These are phyloP conservation scores for Metschnikowia shivogae DNA, from an alignment of 805 yeast species.

Conservation along the genomic window DNA sequence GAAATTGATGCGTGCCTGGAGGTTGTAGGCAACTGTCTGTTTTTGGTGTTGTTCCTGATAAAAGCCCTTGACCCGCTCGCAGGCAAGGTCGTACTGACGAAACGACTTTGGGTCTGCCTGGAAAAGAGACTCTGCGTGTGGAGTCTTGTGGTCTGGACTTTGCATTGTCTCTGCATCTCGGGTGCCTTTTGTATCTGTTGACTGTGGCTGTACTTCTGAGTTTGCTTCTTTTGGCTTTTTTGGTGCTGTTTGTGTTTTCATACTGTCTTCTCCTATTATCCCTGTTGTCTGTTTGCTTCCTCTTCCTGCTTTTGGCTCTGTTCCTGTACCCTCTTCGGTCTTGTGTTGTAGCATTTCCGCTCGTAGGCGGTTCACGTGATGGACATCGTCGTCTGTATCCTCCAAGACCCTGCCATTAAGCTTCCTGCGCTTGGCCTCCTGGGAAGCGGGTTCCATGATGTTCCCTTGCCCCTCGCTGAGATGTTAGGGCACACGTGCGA, in stretches of 20 bases:
- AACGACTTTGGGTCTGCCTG: conserved; percentile 40
- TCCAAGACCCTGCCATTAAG: conserved; percentile 15
- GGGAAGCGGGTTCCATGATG: background rate
- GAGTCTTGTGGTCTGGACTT: too few relatives aligned
- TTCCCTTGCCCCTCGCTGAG: background rate
- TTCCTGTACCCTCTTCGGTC: background rate
- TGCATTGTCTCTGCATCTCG: too few relatives aligned
- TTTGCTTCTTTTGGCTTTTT: too few relatives aligned
- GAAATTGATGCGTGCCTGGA: conserved; percentile 68
- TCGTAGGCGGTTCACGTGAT: conserved; percentile 16
- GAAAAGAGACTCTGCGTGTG: background rate
- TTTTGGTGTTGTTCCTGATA: conserved; percentile 65
- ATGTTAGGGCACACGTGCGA: background rate
- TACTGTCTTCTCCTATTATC: background rate
- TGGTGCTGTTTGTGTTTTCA: too few relatives aligned
- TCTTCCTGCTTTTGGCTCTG: background rate
- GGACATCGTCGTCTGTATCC: conserved; percentile 18
- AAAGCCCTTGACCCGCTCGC: conserved; percentile 61
- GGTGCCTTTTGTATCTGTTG: too few relatives aligned
- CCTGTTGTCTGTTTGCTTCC: background rate
- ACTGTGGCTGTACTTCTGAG: too few relatives aligned
- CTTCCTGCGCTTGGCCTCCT: conserved; percentile 4
- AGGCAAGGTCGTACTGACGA: conserved; percentile 65
- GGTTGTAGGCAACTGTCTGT: conserved; percentile 69
- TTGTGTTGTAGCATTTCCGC: conserved; percentile 1